Conservation (phyloP, 169 alveolate genomes). For the Plasmodium adleri region DNA sequence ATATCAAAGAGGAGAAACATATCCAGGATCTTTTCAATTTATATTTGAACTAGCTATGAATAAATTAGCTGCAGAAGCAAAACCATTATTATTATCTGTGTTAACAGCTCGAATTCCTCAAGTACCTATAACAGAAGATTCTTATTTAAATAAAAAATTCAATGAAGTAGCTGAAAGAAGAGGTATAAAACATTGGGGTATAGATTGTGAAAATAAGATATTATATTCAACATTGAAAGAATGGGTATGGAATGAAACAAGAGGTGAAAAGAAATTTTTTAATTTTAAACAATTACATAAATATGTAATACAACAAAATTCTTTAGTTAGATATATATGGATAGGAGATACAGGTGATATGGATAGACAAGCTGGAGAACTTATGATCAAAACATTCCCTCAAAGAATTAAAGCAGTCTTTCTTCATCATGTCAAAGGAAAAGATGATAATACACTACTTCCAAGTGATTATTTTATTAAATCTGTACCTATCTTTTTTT, state of each 20-base stretch:
- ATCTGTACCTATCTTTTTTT: slow-evolving; percentile 88
- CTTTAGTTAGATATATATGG: slow-evolving; percentile 87
- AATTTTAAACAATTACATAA: slow-evolving; percentile 86
- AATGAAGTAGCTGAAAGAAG: slow-evolving; percentile 86
- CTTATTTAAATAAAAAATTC: slow-evolving; percentile 83
- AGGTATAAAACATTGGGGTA: slow-evolving; percentile 89
- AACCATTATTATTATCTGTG: slow-evolving; percentile 87
- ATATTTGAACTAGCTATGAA: slow-evolving; percentile 86
- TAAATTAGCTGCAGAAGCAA: slow-evolving; percentile 80
- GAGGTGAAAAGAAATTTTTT: slow-evolving; percentile 88
- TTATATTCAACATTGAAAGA: slow-evolving; percentile 88
- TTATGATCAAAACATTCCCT: slow-evolving; percentile 88
- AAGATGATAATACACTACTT: slow-evolving; percentile 71
- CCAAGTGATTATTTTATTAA: slow-evolving; percentile 89
- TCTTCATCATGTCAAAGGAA: slow-evolving; percentile 86
- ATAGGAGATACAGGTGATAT: slow-evolving; percentile 91
- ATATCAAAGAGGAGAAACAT: slow-evolving; percentile 85
- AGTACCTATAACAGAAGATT: slow-evolving; percentile 89
- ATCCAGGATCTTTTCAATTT: slow-evolving; percentile 88
- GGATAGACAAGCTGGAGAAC: slow-evolving; percentile 89
- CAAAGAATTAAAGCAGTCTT: slow-evolving; percentile 87
- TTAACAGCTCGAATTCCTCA: slow-evolving; percentile 91
- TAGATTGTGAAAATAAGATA: slow-evolving; percentile 87
- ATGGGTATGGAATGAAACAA: slow-evolving; percentile 89
- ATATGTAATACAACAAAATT: slow-evolving; percentile 81